Base-by-base conservation (phyloP, 768 basidiomycete genomes). In the Pholiota molesta region DNA sequence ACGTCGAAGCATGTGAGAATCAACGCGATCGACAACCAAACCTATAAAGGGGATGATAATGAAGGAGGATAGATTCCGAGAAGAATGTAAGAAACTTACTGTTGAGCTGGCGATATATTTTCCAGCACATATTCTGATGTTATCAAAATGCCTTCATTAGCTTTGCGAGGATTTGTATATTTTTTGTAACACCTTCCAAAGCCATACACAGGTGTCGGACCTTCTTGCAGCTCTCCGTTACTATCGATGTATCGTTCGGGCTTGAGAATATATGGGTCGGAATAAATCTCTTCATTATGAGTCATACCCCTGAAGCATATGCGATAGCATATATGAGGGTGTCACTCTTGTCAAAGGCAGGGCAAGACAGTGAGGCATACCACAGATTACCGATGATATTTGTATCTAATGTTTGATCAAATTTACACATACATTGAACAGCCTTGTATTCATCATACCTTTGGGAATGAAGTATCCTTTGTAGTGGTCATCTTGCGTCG, bases 401-500 rank as follows among this genome's bases (percentile, higher is more conserved):
- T 17, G 58, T 52, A 13, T 17, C 31, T 45, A 6, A 29, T 29
- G 29, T 29, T 29, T 29, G 29, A 29, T 29, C 6, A 6, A 6
- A 6, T 29, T 29, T 3, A 29, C 6, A 3, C 6, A 29, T 29
- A 29, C 6, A 29, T 6, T 6, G 29, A 29, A 29, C 3, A 29
- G 29, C 6, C 29, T 29, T 29, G 29, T 29, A 6, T 29, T 29
- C 29, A 16, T 33, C 29, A 74, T 72, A 63, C 80, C 82, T 65
- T 78, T 74, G 3, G 81, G 77, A 23, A 81, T 80, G 44, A 73
- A 66, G 52, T 73, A 74, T 10, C 76, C 76, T 8, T 77, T 70
- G 61, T 82, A 81, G 16, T 75, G 58, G 54, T 80, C 81, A 57
- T 81, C 78, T 37, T 75, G 66, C 68, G 29, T 29, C 29, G 29